Conservation (phyloP, 2,329 filamentous ascomycete species). For the Cercospora zeina region DNA sequence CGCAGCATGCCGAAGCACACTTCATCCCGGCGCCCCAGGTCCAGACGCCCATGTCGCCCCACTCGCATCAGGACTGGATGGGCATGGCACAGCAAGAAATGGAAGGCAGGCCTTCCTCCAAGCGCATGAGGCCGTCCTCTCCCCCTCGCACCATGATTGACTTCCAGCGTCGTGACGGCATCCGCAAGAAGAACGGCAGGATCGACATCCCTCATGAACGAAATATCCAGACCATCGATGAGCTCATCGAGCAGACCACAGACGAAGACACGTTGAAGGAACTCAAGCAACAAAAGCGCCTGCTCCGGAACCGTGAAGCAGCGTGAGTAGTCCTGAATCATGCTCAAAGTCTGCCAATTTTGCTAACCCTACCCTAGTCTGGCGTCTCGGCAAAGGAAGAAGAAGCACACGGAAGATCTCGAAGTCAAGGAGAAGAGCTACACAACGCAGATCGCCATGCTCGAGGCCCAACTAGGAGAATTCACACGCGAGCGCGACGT, state of each 20-base stretch:
- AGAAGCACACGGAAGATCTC: constrained; percentile 93
- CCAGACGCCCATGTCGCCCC: constrained; percentile 60
- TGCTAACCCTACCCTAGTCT: constrained; percentile 58
- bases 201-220: constrained; percentile 95
- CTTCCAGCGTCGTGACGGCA: constrained; percentile 71
- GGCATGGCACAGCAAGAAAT: constrained; percentile 53
- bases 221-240: constrained; percentile 91
- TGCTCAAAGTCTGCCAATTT: constrained; percentile 12
- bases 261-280: constrained; percentile 96
- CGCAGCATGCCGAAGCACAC: constrained; percentile 42
- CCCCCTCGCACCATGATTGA: constrained; percentile 52
- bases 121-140: constrained; percentile 65
- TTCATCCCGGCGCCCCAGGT: constrained; percentile 54
- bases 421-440: constrained; percentile 96
- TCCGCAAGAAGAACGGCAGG: constrained; percentile 97
- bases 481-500: constrained; percentile 58
- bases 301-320: constrained; percentile 92
- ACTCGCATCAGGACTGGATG: constrained; percentile 62
- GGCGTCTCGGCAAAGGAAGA: constrained; percentile 95
- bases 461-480: constrained; percentile 74
- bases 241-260: constrained; percentile 81
- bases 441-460: constrained; percentile 69
- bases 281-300: constrained; percentile 94
- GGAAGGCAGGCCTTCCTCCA: constrained; percentile 51
- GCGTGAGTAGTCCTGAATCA: constrained; percentile 61